Evolutionary conservation across 257 asterid genomes (phyloP).

Genomic region (Solanum peruvianum): DNA sequence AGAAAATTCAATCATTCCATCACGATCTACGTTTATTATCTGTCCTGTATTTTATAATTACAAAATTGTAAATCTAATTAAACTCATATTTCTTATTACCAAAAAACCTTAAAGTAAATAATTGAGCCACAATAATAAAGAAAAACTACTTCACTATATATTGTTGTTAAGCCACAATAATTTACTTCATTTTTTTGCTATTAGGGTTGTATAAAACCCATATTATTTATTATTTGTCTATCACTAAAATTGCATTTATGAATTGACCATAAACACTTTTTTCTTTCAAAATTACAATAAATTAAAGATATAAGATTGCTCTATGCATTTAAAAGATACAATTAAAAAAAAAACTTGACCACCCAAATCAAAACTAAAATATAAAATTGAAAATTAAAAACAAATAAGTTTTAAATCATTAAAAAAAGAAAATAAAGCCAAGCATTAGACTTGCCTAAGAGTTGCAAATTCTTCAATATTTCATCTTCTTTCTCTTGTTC

Average conservation of each 20-base stretch:
- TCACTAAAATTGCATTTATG: background rate
- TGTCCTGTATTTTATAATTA: no score
- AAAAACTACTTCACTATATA: background rate
- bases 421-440: background rate
- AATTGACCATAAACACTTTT: background rate
- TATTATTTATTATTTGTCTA: background rate
- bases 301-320: background rate
- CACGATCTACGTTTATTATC: background rate
- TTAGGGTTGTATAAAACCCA: background rate
- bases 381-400: background rate
- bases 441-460: constrained; percentile 3
- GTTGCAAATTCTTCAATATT: background rate
- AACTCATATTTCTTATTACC: background rate
- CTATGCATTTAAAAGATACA: background rate
- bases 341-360: background rate
- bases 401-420: background rate
- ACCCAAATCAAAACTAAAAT: background rate
- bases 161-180: background rate
- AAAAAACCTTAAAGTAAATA: background rate
- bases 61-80: background rate
- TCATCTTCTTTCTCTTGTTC: background rate
- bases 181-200: background rate
- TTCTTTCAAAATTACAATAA: background rate
- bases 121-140: background rate
- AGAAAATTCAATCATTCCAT: no score